Evolutionary conservation across 192 early-diverging fungal genomes (phyloP), one percentile per base, ranked within the genome.

Genomic region (Gigaspora rosea): DNA sequence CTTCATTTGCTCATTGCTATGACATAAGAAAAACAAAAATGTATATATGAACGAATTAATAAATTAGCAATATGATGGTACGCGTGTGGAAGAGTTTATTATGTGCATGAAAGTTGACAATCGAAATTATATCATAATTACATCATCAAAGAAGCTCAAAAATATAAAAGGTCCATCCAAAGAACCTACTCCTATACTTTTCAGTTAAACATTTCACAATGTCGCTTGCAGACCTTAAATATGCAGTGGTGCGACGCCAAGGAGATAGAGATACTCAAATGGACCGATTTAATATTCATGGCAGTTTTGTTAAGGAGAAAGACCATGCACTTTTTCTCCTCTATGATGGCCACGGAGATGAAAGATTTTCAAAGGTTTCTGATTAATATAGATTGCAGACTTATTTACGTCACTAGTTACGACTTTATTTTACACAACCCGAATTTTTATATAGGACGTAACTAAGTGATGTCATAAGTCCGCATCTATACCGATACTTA

Each of bases 281-380:
- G 52, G 52, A 56, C 18, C 8, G 52, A 56, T 56, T 56, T 56
- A 56, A 56, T 56, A n/a, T 56, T 15, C 12, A 13, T n/a, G 12
- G 18, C 18, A 8, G 12, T 56, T 56, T 18, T 56, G 11, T 56
- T 13, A 4, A 56, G 1, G 52, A 56, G 0, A 56, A 56, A n/a
- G 52, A 15, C 4, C 12, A 56, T 56, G 8, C 52, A 56, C 52
- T 56, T 4, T 56, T 56, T 56, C 12, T 56, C 12, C 12, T 56
- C 18, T 56, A 18, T 56, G 52, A 56, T 56, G 52, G 52, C 12
- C 52, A 56, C 13, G 52, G 52, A 4, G 52, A 56, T n/a, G 52
- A 56, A 56, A 56, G 52, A 56, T 56, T 56, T 56, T 56, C 52
- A 56, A 56, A 56, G 52, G 52, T 56, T 56, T 56, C 4, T 52